Conservation (phyloP, 176 grass and related monocot genomes). For the Lolium multiflorum region DNA sequence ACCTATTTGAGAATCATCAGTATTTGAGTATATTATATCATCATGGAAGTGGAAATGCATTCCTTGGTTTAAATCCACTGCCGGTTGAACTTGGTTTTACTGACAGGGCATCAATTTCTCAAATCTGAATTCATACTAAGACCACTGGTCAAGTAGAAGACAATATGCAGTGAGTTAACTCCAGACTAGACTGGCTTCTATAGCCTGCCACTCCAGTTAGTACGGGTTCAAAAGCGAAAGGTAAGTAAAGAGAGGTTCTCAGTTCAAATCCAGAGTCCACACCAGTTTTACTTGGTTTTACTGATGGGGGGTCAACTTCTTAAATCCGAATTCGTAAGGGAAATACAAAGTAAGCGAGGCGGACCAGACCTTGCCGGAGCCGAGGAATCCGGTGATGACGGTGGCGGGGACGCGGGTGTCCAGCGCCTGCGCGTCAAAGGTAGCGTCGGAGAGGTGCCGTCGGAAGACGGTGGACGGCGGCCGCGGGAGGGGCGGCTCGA, state of each 20-base stretch:
- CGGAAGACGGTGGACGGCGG: background rate
- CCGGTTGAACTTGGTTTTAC: background rate
- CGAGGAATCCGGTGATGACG: constrained; percentile 81
- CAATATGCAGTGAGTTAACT: background rate
- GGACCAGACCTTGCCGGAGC: constrained; percentile 63
- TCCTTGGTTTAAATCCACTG: background rate
- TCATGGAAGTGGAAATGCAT: background rate
- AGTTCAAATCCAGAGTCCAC: no score
- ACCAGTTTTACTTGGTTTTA: no score
- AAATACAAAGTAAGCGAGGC: background rate
- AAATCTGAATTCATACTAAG: background rate
- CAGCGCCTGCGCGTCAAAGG: constrained; percentile 55
- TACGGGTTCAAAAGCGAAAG: background rate
- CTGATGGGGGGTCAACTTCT: no score
- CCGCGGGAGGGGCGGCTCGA: background rate
- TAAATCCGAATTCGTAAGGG: no score
- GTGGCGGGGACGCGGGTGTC: constrained; percentile 69
- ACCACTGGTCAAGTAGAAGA: background rate
- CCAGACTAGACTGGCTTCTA: background rate
- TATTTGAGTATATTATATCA: background rate
- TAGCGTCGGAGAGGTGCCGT: constrained; percentile 37
- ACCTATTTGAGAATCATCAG: background rate
- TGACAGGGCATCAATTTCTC: background rate
- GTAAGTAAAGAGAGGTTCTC: background rate
- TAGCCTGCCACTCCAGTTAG: background rate